Evolutionary conservation across 768 basidiomycete species (phyloP).

Genomic region (Pleurotus sapidus): DNA sequence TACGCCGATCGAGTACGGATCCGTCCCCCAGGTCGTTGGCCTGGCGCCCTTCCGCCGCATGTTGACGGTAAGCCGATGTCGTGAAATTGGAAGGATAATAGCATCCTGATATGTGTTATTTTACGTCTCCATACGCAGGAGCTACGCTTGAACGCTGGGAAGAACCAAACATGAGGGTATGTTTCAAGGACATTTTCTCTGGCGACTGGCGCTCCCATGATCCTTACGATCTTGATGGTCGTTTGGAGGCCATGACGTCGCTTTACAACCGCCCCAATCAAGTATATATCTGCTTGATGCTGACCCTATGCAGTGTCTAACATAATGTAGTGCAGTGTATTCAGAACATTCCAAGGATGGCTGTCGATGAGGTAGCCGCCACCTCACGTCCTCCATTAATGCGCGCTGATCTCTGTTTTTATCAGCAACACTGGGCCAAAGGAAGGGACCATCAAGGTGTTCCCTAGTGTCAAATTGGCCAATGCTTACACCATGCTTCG

Average conservation of each 20-base stretch:
- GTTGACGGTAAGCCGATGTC: conserved; percentile 35
- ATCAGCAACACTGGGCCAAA: conserved; percentile 65
- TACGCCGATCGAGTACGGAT: conserved; percentile 79
- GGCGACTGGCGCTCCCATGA: conserved; percentile 67
- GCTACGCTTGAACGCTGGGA: conserved; percentile 78
- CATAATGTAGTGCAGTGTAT: conserved; percentile 50
- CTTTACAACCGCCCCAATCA: conserved; percentile 58
- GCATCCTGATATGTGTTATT: too few relatives aligned
- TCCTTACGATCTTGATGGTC: conserved; percentile 58
- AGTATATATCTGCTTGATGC: conserved; percentile 22
- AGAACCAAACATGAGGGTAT: conserved; percentile 53
- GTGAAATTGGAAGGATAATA: too few relatives aligned
- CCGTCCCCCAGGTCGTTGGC: conserved; percentile 59
- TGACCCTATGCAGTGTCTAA: too few relatives aligned
- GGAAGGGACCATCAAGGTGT: conserved; percentile 69
- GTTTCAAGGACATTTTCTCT: conserved; percentile 58
- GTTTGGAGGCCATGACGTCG: conserved; percentile 59
- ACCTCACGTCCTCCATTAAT: not conserved
- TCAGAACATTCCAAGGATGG: conserved; percentile 79
- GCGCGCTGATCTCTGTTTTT: too few relatives aligned
- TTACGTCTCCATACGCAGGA: too few relatives aligned
- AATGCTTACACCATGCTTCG: conserved; percentile 74
- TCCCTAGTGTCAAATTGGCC: conserved; percentile 61
- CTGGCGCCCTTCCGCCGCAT: conserved; percentile 45
- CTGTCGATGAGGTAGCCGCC: conserved; percentile 56